phyloP scores from a whole-genome alignment of 225 moss, liverwort and hornwort species.

The Thuidium tamariscinum region DNA sequence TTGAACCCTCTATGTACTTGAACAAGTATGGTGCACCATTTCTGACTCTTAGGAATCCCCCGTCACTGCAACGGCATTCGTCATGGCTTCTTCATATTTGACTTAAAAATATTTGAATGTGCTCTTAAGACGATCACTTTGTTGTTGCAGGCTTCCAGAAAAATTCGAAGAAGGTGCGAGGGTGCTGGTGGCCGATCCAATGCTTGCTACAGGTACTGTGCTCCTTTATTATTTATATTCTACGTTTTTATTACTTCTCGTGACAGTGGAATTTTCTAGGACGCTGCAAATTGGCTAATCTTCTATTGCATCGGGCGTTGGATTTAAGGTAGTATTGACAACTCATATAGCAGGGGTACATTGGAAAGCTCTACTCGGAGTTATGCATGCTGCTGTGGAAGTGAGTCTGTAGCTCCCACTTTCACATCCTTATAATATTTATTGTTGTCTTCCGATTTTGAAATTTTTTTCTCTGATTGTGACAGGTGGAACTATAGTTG shows the following conservation, averaged over 20 bases:
- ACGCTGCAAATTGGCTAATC: background rate
- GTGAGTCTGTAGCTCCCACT: background rate
- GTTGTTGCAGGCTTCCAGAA: constrained; percentile 67
- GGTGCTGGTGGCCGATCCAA: constrained; percentile 80
- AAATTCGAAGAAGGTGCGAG: constrained; percentile 61
- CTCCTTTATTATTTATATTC: background rate
- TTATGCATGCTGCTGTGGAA: background rate
- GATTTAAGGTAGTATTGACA: background rate
- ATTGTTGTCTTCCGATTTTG: background rate
- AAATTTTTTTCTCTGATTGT: background rate
- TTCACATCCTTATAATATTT: background rate
- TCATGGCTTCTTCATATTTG: background rate
- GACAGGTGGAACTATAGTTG: constrained; percentile 85
- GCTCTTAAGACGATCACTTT: background rate
- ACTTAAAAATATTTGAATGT: background rate
- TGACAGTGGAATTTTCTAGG: background rate
- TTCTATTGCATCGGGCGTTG: background rate
- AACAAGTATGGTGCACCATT: constrained; percentile 51
- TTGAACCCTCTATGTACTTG: constrained; percentile 68
- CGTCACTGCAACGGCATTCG: background rate
- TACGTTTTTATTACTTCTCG: background rate
- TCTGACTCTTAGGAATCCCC: background rate
- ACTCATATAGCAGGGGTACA: background rate
- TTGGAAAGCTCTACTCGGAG: background rate
- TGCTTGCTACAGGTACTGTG: constrained; percentile 84